These are phyloP conservation scores for Moniliophthora roreri DNA, from an alignment of 1,284 basidiomycete species.

Conservation along the genomic window DNA sequence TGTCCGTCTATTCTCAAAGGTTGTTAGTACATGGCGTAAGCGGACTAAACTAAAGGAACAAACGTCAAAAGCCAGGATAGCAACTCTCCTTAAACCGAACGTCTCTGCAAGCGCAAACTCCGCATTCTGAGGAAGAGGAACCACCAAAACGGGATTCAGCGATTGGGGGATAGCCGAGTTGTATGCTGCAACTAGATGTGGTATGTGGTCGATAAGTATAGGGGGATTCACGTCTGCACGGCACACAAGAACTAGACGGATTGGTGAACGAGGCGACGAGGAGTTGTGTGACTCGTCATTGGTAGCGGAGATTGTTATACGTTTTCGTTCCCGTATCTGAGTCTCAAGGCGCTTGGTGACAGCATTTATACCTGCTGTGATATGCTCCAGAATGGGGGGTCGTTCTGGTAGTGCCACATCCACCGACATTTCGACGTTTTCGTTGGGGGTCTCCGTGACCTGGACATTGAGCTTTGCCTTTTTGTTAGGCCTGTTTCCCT, in stretches of 20 bases:
- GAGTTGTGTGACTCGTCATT: not conserved
- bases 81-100: constrained; percentile 68
- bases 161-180: constrained; percentile 46
- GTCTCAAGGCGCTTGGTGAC: constrained; percentile 76
- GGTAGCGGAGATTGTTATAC: constrained; percentile 16
- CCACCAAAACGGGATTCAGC: constrained; percentile 46
- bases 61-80: constrained; percentile 64
- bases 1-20: constrained; percentile 30
- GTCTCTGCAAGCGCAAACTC: constrained; percentile 64
- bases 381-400: constrained; percentile 49
- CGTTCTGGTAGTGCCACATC: constrained; percentile 16
- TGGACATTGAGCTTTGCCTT: not conserved
- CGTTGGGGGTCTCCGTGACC: constrained; percentile 1
- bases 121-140: constrained; percentile 72
- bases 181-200: constrained; percentile 68
- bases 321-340: constrained; percentile 44
- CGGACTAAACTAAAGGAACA: constrained; percentile 15
- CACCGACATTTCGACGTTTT: constrained; percentile 2
- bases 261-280: constrained; percentile 15
- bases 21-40: not conserved
- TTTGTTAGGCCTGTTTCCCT: constrained; percentile 9
- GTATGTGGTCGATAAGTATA: constrained; percentile 68
- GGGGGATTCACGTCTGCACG: constrained; percentile 73
- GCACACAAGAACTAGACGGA: constrained; percentile 65
- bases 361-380: constrained; percentile 76